These are phyloP conservation scores for Crucihimalaya himalaica DNA, from an alignment of 345 rosid species.

Conservation along the genomic window DNA sequence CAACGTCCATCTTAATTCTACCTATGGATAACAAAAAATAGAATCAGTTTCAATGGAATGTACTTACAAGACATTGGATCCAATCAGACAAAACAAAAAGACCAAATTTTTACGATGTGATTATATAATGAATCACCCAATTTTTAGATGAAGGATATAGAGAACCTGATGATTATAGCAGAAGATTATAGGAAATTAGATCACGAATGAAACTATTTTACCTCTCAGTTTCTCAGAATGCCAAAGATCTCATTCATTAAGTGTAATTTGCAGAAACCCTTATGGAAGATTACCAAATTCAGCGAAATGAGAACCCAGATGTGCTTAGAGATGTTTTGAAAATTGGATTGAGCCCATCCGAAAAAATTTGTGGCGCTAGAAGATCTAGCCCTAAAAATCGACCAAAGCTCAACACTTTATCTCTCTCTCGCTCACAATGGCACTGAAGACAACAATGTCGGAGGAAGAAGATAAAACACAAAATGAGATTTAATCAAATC, in stretches of 20 bases:
- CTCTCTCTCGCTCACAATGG: constrained; percentile 17
- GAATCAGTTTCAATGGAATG: neutral
- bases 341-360: neutral
- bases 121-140: neutral
- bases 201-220: neutral
- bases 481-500: neutral
- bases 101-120: neutral
- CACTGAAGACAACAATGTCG: neutral
- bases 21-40: constrained; percentile 36
- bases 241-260: constrained; percentile 13
- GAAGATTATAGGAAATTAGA: neutral
- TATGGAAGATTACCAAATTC: neutral
- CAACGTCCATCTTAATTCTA: constrained; percentile 55
- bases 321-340: neutral
- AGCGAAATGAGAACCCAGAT: neutral
- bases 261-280: neutral
- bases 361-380: neutral
- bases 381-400: neutral
- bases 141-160: neutral
- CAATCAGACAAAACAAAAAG: neutral
- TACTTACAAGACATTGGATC: neutral
- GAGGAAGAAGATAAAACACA: neutral
- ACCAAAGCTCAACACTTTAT: constrained; percentile 23
- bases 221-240: constrained; percentile 25
- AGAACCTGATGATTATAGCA: neutral